Base-by-base conservation (phyloP, 2,329 filamentous ascomycete genomes). In the Zarea fungicola region DNA sequence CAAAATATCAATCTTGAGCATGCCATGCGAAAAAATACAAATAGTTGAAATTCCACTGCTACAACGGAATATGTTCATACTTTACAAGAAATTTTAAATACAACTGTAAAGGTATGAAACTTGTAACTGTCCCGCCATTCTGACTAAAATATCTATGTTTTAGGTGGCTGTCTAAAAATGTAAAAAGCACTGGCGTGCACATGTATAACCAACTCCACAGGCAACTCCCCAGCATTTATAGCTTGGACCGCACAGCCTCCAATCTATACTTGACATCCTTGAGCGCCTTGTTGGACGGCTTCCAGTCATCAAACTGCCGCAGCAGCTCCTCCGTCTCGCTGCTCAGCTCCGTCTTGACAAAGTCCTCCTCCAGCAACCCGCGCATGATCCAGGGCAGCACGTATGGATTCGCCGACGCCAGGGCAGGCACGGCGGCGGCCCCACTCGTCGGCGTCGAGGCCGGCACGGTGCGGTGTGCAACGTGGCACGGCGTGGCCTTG, bases 211-310 rank as follows among this genome's bases (percentile, higher is more conserved):
- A n/a, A n/a, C n/a, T n/a, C n/a, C n/a, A n/a, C n/a, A n/a, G n/a
- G n/a, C n/a, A n/a, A n/a, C n/a, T 23, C 2, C 18, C 35, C 6
- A n/a, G 16, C 26, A 6, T 23, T 60, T 64, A 83, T 18, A 96
- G 71, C 69, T 90, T 95, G 41, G 89, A 96, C 60, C 89, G 80
- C 37, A 99, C 88, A 3, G 86, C 92, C 69, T 97, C 93, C 18
- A 99, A 73, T 53, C 93, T 78, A 67, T 95, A 97, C 67, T 95
- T 95, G 40, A 99, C 91, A 67, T 99, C 93, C 69, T 93, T 96
- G 50, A 99, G 70, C 36, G 87, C 87, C 71, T 97, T 99, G 7
- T 84, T 95, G 0, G 75, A 77, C 1, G 93, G 93, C 62, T 87
- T 91, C 93, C 93, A 99, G 46, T 88, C 83, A 63, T 97, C 91